phyloP scores from a whole-genome alignment of 2,329 filamentous ascomycete genomes.

The Lecanicillium sp. region DNA sequence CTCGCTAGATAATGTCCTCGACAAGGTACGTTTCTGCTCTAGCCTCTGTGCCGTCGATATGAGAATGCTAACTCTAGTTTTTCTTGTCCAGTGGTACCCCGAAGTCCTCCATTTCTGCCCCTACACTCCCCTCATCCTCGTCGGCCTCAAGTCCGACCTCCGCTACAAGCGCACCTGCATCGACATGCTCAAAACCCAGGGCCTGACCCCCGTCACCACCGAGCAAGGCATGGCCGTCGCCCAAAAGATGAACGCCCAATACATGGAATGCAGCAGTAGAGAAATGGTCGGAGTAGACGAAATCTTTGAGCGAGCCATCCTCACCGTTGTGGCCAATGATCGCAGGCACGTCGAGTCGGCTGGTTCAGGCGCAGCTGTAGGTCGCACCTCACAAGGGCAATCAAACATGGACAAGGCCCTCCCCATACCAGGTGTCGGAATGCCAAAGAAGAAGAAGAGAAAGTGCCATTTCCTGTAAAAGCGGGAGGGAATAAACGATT shows the following conservation, averaged over 20 bases:
- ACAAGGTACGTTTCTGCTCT: conserved; percentile 64
- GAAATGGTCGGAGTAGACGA: conserved; percentile 95
- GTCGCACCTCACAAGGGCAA: conserved; percentile 25
- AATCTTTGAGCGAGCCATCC: conserved; percentile 87
- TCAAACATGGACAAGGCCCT: conserved; percentile 22
- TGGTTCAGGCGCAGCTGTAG: conserved; percentile 30
- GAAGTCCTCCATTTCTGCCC: conserved; percentile 99
- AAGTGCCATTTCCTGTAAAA: conserved; percentile 70
- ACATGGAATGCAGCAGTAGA: conserved; percentile 98
- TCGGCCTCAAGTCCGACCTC: conserved; percentile 94
- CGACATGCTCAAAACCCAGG: conserved; percentile 96
- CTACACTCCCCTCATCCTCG: conserved; percentile 89
- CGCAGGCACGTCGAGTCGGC: conserved; percentile 51
- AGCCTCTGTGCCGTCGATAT: neutral
- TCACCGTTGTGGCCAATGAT: conserved; percentile 80
- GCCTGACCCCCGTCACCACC: conserved; percentile 85
- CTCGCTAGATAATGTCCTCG: conserved; percentile 95
- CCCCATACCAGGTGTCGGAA: conserved; percentile 34
- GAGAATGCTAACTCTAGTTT: conserved; percentile 1
- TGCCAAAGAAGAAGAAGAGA: conserved; percentile 72
- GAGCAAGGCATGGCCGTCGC: conserved; percentile 86
- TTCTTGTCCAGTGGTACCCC: conserved; percentile 74
- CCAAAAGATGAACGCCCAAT: conserved; percentile 85
- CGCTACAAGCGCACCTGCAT: conserved; percentile 94
- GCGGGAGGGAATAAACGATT: conserved; percentile 7